A percentile compares a stretch with the other conserved stretches of the same genome.
phyloP scores from a whole-genome alignment of 148 eudicot genomes.

The Limonium bicolor region DNA sequence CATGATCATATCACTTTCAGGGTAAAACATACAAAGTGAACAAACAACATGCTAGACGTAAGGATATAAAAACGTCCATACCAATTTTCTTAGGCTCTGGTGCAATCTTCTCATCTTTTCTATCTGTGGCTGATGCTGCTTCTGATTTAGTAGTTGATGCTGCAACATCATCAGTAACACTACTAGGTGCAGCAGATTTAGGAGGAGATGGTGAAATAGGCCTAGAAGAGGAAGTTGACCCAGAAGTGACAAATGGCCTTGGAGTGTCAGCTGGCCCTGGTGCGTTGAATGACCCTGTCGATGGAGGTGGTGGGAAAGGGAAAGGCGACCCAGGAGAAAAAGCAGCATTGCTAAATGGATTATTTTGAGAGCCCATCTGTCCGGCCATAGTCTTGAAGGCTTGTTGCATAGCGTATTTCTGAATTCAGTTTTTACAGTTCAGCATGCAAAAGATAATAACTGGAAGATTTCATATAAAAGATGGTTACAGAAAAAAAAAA shows the following conservation, averaged over 20 bases:
- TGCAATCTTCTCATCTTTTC: slow-evolving; percentile 23
- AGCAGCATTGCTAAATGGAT: slow-evolving; percentile 51
- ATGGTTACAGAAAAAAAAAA: too few relatives aligned
- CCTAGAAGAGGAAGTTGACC: slow-evolving; percentile 15
- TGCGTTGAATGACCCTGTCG: slow-evolving; percentile 21
- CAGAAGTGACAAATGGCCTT: slow-evolving; percentile 9
- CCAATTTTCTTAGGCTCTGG: slow-evolving; percentile 44
- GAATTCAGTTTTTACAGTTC: too few relatives aligned
- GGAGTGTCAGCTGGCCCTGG: slow-evolving; percentile 23
- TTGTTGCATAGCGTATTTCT: slow-evolving; percentile 95
- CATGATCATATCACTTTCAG: too few relatives aligned
- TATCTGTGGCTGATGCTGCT: slow-evolving; percentile 21
- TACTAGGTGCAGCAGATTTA: slow-evolving; percentile 3
- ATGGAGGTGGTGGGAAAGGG: slow-evolving; percentile 40
- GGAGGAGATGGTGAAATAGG: slow-evolving; percentile 32
- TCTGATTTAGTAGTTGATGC: slow-evolving; percentile 33
- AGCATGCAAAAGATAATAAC: too few relatives aligned
- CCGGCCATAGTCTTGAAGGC: slow-evolving; percentile 66
- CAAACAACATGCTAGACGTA: not conserved
- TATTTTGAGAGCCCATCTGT: slow-evolving; percentile 73
- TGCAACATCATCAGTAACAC: slow-evolving; percentile 42
- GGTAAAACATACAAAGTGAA: too few relatives aligned
- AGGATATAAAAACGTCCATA: slow-evolving; percentile 9
- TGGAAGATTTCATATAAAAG: too few relatives aligned
- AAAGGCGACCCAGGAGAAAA: slow-evolving; percentile 61